Conservation (phyloP, 2,329 filamentous ascomycete species). For the Phialocephala sp. region DNA sequence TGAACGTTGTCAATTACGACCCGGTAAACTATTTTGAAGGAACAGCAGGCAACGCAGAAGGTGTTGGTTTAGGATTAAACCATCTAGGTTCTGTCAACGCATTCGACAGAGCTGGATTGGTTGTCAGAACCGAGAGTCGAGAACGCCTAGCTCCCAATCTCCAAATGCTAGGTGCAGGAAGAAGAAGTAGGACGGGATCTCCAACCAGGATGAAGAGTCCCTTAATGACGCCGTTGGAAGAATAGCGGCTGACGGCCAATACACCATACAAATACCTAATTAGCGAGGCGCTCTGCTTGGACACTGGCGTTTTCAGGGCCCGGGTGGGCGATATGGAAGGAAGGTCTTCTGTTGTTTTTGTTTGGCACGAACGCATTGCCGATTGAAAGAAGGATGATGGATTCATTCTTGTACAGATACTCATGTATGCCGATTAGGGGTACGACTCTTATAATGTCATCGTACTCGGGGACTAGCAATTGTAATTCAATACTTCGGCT, state of each 20-base stretch:
- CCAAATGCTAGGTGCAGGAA: constrained; percentile 60
- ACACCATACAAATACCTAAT: constrained; percentile 24
- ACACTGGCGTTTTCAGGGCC: constrained; percentile 15
- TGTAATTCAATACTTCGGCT: constrained; percentile 9
- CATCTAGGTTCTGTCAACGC: constrained; percentile 42
- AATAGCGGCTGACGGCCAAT: constrained; percentile 32
- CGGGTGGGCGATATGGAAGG: not conserved
- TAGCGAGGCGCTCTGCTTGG: constrained; percentile 30
- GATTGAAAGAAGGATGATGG: not conserved
- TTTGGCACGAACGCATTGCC: not conserved
- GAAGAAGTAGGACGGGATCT: constrained; percentile 52
- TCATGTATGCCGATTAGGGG: not conserved
- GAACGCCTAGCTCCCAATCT: constrained; percentile 70
- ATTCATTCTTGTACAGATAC: constrained; percentile 5
- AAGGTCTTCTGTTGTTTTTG: not conserved
- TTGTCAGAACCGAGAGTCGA: constrained; percentile 83
- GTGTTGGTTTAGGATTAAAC: constrained; percentile 37
- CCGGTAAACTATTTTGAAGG: constrained; percentile 38
- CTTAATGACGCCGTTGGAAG: constrained; percentile 56
- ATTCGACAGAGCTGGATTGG: constrained; percentile 73
- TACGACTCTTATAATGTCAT: not conserved
- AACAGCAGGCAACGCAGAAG: constrained; percentile 17
- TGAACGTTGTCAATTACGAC: constrained; percentile 59
- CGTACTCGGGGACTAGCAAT: not conserved
- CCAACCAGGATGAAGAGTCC: constrained; percentile 61